Base-by-base conservation (phyloP, 2,329 filamentous ascomycete species). In the Talaromyces sp. region DNA sequence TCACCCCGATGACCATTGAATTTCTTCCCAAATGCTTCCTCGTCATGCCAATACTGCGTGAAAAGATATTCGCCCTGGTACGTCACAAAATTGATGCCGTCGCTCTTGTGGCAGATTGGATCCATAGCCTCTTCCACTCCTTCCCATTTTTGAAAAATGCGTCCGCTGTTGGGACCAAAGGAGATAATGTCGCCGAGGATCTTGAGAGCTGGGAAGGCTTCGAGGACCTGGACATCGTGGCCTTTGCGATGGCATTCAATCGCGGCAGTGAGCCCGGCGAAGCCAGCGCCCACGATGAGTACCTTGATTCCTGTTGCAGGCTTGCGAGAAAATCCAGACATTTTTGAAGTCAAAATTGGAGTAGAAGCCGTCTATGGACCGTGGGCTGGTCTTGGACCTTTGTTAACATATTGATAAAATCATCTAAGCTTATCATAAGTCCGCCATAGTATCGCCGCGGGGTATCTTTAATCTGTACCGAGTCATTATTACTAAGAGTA, bases 131-230 rank as follows among this genome's bases (percentile, higher is more conserved):
- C 69, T 27, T 67, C 64, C 7, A 72, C 66, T 24, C 76, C 75
- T 13, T 76, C 71, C 63, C 62, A 69, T 46, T 49, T 64, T 73
- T 73, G 65, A 58, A 58, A 66, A 60, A 63, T 69, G 60, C 64
- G 66, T 56, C 52, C 66, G 56, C 54, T 66, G 58, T 55, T 68
- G 11, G 67, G 64, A 11, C 70, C 69, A 19, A 72, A 65, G 10
- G 69, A 71, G 63, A 82, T 81, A 59, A 82, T 80, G 63, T 82
- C 79, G 6, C 80, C 80, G 1, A 81, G 72, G 3, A 75, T 71
- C 60, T 77, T 75, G 43, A 80, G 75, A 62, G 74, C 74, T 1
- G 76, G 69, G 59, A 81, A 76, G 26, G 78, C 81, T 60, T 83
- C 82, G 46, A 81, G 67, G 21, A 74, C 62, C 21, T 68, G 58